These are phyloP conservation scores for Eustoma russellianum DNA, from an alignment of 257 asterid species.

Conservation along the genomic window DNA sequence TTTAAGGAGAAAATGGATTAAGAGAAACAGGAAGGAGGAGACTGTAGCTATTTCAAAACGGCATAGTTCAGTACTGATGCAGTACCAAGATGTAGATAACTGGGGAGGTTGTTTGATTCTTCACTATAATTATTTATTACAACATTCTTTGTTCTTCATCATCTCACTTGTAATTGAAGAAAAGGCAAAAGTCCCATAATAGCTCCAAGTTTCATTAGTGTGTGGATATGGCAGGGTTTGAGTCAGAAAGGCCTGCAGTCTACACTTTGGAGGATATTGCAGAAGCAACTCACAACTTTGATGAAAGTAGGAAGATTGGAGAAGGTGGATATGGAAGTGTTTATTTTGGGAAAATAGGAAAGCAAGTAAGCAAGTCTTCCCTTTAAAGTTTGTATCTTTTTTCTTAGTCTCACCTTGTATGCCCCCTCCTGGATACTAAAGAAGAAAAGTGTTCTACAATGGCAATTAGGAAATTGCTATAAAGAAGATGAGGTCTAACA, in stretches of 20 bases:
- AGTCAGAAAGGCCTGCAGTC: conserved; percentile 53
- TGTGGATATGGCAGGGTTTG: conserved; percentile 46
- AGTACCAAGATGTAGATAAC: conserved; percentile 19
- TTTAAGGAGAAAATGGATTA: conserved; percentile 26
- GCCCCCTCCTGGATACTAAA: neutral
- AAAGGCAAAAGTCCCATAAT: too few relatives aligned
- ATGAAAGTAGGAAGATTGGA: conserved; percentile 61
- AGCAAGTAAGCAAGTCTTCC: conserved; percentile 37
- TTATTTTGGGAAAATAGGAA: conserved; percentile 45
- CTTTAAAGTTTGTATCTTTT: too few relatives aligned
- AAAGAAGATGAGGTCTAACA: conserved; percentile 81
- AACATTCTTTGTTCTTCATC: too few relatives aligned
- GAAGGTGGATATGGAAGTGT: conserved; percentile 85
- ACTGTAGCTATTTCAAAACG: conserved; percentile 33
- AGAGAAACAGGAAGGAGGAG: conserved; percentile 23
- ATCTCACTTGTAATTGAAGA: too few relatives aligned
- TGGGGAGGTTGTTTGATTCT: conserved; percentile 34
- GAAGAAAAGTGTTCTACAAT: conserved; percentile 2
- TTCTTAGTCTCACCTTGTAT: too few relatives aligned
- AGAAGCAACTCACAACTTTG: conserved; percentile 60
- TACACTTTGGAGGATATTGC: conserved; percentile 62
- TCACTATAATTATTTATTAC: too few relatives aligned
- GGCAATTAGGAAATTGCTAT: conserved; percentile 62
- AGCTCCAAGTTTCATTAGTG: too few relatives aligned
- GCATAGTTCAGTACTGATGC: conserved; percentile 33